A percentile compares a stretch with the other conserved stretches of the same genome.
These are phyloP conservation scores for Rhodosporidiobolus sp. DNA, from an alignment of 768 basidiomycete genomes.

Conservation along the genomic window DNA sequence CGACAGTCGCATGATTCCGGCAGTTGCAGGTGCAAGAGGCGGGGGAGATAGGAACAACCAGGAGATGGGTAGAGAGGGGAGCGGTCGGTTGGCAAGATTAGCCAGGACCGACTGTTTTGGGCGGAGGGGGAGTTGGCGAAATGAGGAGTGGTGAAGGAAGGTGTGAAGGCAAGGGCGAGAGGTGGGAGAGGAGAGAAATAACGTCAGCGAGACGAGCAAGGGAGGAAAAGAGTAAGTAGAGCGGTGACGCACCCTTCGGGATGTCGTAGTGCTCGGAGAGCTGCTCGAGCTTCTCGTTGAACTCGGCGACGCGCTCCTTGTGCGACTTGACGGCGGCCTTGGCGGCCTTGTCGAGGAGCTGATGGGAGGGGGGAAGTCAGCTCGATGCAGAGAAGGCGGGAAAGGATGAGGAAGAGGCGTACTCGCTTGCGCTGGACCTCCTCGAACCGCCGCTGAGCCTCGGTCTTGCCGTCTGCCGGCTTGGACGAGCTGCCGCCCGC, in stretches of 20 bases:
- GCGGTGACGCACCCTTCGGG: slow-evolving; percentile 62
- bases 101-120: no score
- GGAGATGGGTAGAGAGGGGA: no score
- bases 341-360: slow-evolving; percentile 72
- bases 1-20: no score
- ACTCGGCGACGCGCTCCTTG: slow-evolving; percentile 88
- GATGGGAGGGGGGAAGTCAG: neutral
- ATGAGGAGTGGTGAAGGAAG: no score
- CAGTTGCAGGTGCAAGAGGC: no score
- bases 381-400: no score
- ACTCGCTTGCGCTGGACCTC: slow-evolving; percentile 79
- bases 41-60: no score
- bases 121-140: no score
- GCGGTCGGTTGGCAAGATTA: no score
- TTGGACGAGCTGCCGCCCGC: neutral
- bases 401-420: slow-evolving; percentile 43
- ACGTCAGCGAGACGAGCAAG: no score
- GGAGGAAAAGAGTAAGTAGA: neutral
- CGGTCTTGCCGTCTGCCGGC: slow-evolving; percentile 49
- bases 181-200: no score
- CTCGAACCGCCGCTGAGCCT: slow-evolving; percentile 83
- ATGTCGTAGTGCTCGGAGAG: slow-evolving; percentile 93
- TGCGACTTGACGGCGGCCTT: slow-evolving; percentile 80
- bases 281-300: slow-evolving; percentile 78
- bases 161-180: no score